These are phyloP conservation scores for Apiotrichum laibachii DNA, from an alignment of 1,284 basidiomycete genomes.

Conservation along the genomic window DNA sequence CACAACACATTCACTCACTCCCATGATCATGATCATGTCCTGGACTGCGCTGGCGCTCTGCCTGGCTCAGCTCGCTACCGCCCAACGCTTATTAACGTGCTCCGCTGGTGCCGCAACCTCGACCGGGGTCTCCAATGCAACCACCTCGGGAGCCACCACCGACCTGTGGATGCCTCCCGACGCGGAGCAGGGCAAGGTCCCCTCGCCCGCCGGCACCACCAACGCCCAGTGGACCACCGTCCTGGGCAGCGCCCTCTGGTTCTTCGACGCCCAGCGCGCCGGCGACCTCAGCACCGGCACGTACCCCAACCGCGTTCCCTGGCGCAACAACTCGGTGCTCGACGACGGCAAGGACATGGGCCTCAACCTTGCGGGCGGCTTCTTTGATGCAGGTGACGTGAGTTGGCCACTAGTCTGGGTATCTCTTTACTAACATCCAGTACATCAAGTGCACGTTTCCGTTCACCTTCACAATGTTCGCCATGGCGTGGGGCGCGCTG, in stretches of 20 bases:
- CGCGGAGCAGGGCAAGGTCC: conserved; percentile 57
- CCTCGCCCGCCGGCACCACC: conserved; percentile 55
- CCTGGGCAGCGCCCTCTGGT: conserved; percentile 76
- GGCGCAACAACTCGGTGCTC: conserved; percentile 77
- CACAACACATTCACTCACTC: too few relatives aligned
- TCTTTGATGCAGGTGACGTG: conserved; percentile 73
- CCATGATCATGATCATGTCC: too few relatives aligned
- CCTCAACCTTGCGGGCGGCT: conserved; percentile 78
- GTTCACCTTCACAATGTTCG: conserved; percentile 73
- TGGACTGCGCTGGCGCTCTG: too few relatives aligned
- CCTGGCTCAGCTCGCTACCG: too few relatives aligned
- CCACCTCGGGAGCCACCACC: too few relatives aligned
- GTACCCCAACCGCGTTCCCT: conserved; percentile 67
- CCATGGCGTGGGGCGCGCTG: conserved; percentile 80
- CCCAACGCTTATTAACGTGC: too few relatives aligned
- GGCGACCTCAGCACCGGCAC: conserved; percentile 62
- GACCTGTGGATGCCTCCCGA: conserved; percentile 54
- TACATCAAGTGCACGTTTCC: conserved; percentile 85
- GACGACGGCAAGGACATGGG: conserved; percentile 72
- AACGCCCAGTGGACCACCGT: conserved; percentile 77
- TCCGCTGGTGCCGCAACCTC: too few relatives aligned
- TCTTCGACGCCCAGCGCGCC: conserved; percentile 86
- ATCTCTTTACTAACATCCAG: conserved; percentile 10
- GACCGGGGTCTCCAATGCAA: too few relatives aligned
- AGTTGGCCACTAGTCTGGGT: conserved; percentile 8